Evolutionary conservation across 257 asterid species (phyloP), one percentile per base, ranked within the genome.

Genomic region (Przewalskia tangutica): DNA sequence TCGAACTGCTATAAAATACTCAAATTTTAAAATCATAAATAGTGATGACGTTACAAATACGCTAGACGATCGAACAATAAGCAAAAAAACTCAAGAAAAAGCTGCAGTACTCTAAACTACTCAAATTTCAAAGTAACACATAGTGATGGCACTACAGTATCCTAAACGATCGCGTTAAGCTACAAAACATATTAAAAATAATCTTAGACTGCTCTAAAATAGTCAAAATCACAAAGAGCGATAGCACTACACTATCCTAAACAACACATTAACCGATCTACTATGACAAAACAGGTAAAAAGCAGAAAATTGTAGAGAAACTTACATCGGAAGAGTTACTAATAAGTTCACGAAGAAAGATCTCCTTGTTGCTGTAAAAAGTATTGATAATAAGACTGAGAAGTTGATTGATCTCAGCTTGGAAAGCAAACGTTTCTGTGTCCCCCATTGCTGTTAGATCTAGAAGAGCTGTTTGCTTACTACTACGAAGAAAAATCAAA

Each of bases 301-400:
- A 34, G 5, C 27, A 60, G 3, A 62, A 48, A 79, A 18, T n/a
- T 4, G 48, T 36, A 53, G 42, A 75, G 73, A 65, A 13, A n/a
- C 89, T 84, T 84, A 90, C 93, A 88, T 90, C 93, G 8, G 93
- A 90, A 2, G 90, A 84, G 82, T 90, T 90, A 53, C 90, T 87
- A 80, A 90, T 90, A 56, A 88, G 89, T 60, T 90, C 93, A 27
- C 93, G 90, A 20, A 90, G 93, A 71, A 90, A 90, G 86, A 90
- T 90, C 86, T 90, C 93, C 85, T 90, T 90, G 84, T 90, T 90
- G 85, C 89, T 85, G 85, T 90, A 90, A 84, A 90, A 90, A 7
- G 93, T 90, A 85, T 90, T 90, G 87, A 90, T 90, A 14, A 90
- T 90, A 59, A 90, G 80, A 85, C 91, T 88, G 82, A 90, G 54